Base-by-base conservation (phyloP, 2,329 filamentous ascomycete species). In the Penicillium sp. region DNA sequence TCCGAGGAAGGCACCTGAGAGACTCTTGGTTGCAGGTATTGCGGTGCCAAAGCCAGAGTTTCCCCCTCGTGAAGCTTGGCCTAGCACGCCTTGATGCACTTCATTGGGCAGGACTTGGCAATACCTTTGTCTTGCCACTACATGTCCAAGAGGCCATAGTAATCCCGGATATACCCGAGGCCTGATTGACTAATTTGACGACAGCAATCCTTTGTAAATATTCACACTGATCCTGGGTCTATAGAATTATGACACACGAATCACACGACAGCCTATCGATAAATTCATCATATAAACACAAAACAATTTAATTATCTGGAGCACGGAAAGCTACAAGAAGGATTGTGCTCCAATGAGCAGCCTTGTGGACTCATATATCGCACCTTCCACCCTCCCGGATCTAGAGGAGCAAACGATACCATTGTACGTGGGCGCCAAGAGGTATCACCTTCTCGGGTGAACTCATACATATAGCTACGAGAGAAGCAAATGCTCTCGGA, bases 1-100 rank as follows among this genome's bases (percentile, higher is more conserved):
- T 54, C 2, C 63, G 62, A 31, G 66, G 61, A 6, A 71, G 67
- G 42, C 57, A 63, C 13, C 54, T 70, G 10, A 64, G 70, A 5
- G 64, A 70, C 9, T 64, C 60, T 4, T 72, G 69, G 69, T 52
- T 66, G 36, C 66, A 63, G 9, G 62, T 65, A 1, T 49, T 71
- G 9, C 63, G 66, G 8, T 67, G 61, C 21, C 69, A 71, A 47
- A 68, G 64, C 14, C 60, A 55, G 21, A 68, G 68, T 36, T 70
- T 67, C 38, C 56, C 65, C 5, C 63, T 67, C 34, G 66, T 71
- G 42, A 69, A 68, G 40, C 54, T 71, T 11, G 69, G 69, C 1
- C 48, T 72, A 16, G 60, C 66, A 3, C 55, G 69, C 5, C 51
- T 72, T n/a, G 67, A 72, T 54, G 68, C 67, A 3, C 55, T 69